Evolutionary conservation across 2,329 filamentous ascomycete genomes (phyloP).

Genomic region (Penicillium sp.): DNA sequence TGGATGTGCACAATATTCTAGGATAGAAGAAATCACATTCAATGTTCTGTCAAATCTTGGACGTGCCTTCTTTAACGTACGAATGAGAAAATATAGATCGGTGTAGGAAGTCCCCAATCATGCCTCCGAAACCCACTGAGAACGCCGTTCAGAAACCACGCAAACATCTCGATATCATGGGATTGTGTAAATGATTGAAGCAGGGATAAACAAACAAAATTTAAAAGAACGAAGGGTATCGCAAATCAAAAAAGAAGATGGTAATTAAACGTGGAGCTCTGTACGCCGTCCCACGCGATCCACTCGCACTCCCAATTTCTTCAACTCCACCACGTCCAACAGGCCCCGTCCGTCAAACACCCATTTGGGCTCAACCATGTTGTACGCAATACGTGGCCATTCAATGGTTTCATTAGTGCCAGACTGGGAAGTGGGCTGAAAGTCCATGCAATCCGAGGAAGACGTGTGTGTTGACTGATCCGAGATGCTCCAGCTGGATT

Average conservation of each 20-base stretch:
- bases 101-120: too few relatives aligned
- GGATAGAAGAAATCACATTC: too few relatives aligned
- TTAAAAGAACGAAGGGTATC: not conserved
- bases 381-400: conserved; percentile 47
- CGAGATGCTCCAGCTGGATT: not conserved
- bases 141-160: too few relatives aligned
- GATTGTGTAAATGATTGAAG: too few relatives aligned
- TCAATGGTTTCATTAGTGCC: conserved; percentile 38
- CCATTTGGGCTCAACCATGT: conserved; percentile 49
- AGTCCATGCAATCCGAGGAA: conserved; percentile 27
- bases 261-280: not conserved
- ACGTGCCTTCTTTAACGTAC: too few relatives aligned
- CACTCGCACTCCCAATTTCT: conserved; percentile 37
- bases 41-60: too few relatives aligned
- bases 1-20: too few relatives aligned
- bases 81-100: too few relatives aligned
- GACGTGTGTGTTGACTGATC: conserved; percentile 21
- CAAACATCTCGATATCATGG: too few relatives aligned
- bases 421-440: conserved; percentile 18
- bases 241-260: not conserved
- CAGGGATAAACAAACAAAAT: too few relatives aligned
- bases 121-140: too few relatives aligned
- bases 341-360: conserved; percentile 51
- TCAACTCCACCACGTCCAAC: conserved; percentile 35
- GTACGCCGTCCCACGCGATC: conserved; percentile 32